Evolutionary conservation across 208 protist species (phyloP), one percentile per base, ranked within the genome.

Genomic region (Leishmania arabica): DNA sequence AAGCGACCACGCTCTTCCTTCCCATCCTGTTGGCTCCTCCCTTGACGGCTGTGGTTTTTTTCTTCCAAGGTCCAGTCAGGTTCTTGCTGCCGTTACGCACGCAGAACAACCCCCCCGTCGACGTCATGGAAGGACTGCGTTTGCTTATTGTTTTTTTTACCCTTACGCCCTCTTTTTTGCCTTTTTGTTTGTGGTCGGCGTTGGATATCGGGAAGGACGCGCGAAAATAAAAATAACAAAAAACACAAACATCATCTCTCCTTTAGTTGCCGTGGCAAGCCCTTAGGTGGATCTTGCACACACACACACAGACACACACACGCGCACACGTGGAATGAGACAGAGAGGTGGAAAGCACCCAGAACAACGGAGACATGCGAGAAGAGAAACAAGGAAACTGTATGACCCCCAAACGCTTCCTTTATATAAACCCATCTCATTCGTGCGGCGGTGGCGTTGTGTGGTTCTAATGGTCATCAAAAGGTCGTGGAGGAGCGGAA

Each of bases 221-320:
- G 19, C 6, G 64, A 45, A 69, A 40, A 31, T n/a, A 72, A 42
- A 24, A 40, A 34, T 34, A 34, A 34, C 0, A 58, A 54, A 13
- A n/a, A 34, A 75, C 4, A 75, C 7, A 45, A 75, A 40, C 24
- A 21, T 13, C 19, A 76, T 72, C 54, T 47, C 45, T 74, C 8
- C 42, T 65, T 40, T 76, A 80, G 75, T 70, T 75, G 75, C 47
- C n/a, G 58, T 31, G 31, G 45, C 69, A 54, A 54, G 69, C 54
- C 69, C 69, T 73, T 73, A 51, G 24, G 69, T 73, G 69, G 69
- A 73, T 53, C 69, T 37, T 51, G 27, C 69, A 27, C 45, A 49
- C 68, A 31, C 49, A 13, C 45, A 27, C 5, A 47, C n/a, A 31
- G 19, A 24, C n/a, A 45, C 17, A 17, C 49, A 2, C 49, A 53